These are phyloP conservation scores for Quercus robur DNA, from an alignment of 306 rosid genomes.

Conservation along the genomic window DNA sequence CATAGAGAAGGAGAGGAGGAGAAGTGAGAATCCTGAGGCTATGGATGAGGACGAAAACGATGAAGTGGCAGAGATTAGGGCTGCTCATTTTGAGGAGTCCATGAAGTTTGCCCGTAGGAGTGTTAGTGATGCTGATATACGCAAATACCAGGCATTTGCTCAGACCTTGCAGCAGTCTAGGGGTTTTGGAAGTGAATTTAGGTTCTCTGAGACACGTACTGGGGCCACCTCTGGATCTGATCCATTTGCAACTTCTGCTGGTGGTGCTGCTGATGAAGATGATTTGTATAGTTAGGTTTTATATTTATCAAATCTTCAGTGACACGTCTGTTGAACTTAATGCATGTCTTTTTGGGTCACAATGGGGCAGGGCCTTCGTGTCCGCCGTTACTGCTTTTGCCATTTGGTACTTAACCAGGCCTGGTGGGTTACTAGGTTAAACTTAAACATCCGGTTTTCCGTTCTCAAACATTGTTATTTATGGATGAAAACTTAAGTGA, in stretches of 20 bases:
- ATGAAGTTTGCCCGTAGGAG: slow-evolving; percentile 61
- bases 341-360: neutral
- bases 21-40: slow-evolving; percentile 47
- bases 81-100: slow-evolving; percentile 57
- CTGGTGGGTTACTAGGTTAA: neutral
- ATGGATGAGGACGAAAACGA: slow-evolving; percentile 51
- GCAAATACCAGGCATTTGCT: slow-evolving; percentile 62
- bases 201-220: slow-evolving; percentile 35
- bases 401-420: neutral
- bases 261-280: slow-evolving; percentile 28
- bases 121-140: slow-evolving; percentile 57
- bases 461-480: neutral
- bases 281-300: slow-evolving; percentile 38
- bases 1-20: slow-evolving; percentile 47
- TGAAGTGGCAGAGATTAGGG: slow-evolving; percentile 51
- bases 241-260: slow-evolving; percentile 38
- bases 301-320: neutral
- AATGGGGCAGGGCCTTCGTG: neutral
- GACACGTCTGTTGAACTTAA: neutral
- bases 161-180: slow-evolving; percentile 58
- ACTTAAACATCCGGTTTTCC: neutral
- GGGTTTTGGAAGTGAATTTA: slow-evolving; percentile 52
- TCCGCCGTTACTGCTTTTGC: neutral
- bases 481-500: neutral
- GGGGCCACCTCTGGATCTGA: slow-evolving; percentile 37